phyloP scores from a whole-genome alignment of 2,329 filamentous ascomycete genomes.

The Xylaria sp. region DNA sequence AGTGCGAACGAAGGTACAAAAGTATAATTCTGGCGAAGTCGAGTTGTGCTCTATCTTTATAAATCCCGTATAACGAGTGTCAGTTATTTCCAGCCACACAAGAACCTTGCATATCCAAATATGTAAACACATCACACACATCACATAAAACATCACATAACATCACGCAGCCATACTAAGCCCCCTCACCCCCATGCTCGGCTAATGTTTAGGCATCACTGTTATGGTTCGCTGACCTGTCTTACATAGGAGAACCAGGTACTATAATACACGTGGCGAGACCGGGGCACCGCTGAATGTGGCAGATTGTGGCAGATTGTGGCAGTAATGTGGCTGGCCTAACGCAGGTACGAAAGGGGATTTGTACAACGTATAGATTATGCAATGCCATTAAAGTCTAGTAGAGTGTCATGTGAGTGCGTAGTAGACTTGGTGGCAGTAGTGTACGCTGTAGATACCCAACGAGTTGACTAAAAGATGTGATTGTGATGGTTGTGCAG shows the following conservation, averaged over 20 bases:
- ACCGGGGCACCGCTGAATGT: neutral
- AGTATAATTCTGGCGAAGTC: neutral
- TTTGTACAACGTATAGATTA: neutral
- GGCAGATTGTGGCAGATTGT: too few relatives aligned
- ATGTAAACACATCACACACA: neutral
- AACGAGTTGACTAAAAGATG: neutral
- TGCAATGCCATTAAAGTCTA: neutral
- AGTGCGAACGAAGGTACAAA: neutral
- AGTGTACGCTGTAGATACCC: neutral
- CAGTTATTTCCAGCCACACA: slow-evolving; percentile 19
- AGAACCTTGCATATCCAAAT: slow-evolving; percentile 6
- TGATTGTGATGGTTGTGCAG: slow-evolving; percentile 1
- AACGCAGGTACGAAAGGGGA: neutral
- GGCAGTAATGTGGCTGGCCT: neutral
- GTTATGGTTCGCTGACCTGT: neutral
- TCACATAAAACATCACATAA: neutral
- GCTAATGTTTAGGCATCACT: neutral
- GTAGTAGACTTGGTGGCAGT: neutral
- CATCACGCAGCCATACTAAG: neutral
- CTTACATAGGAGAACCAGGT: neutral
- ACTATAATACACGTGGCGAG: neutral
- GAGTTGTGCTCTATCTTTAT: slow-evolving; percentile 25
- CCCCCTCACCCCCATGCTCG: neutral
- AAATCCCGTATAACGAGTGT: neutral
- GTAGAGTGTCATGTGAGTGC: neutral